These are phyloP conservation scores for Trichosporon ovoides DNA, from an alignment of 1,284 basidiomycete species.

Conservation along the genomic window DNA sequence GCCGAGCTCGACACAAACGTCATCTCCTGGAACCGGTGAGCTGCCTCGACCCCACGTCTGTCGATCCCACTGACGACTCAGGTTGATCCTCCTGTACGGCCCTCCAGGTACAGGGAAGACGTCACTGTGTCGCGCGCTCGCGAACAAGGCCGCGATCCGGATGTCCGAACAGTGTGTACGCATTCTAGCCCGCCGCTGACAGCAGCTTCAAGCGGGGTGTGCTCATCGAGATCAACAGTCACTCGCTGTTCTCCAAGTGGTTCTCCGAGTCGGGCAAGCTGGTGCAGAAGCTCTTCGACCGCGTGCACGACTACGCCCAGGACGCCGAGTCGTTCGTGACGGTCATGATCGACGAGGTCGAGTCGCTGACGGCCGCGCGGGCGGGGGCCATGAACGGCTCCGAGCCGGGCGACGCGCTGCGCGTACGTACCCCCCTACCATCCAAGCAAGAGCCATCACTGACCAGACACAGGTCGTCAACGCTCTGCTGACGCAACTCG, in stretches of 20 bases:
- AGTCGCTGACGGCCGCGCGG: conserved; percentile 87
- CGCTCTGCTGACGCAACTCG: conserved; percentile 91
- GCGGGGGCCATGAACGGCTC: conserved; percentile 89
- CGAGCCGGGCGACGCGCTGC: conserved; percentile 90
- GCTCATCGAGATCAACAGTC: conserved; percentile 94
- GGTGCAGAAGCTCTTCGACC: conserved; percentile 86
- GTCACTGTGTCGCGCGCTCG: conserved; percentile 84
- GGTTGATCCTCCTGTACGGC: conserved; percentile 85
- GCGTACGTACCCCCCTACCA: conserved; percentile 55
- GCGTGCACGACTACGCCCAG: conserved; percentile 77
- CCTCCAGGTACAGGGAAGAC: conserved; percentile 99
- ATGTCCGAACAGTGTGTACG: conserved; percentile 66
- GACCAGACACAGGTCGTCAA: conserved; percentile 75
- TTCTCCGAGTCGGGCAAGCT: conserved; percentile 99
- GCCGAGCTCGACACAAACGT: conserved; percentile 84
- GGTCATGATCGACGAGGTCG: conserved; percentile 96
- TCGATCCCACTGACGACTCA: conserved; percentile 20
- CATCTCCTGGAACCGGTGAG: conserved; percentile 82
- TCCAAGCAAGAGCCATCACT: not conserved
- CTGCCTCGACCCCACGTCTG: not conserved
- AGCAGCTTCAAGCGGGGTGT: conserved; percentile 74
- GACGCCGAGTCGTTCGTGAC: conserved; percentile 88
- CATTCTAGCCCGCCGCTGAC: not conserved
- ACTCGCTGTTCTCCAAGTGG: conserved; percentile 93
- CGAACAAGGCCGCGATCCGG: conserved; percentile 91